A percentile compares a stretch with the other conserved stretches of the same genome.
Evolutionary conservation across 169 alveolate genomes (phyloP).

Genomic region (Cryptosporidium parvum): DNA sequence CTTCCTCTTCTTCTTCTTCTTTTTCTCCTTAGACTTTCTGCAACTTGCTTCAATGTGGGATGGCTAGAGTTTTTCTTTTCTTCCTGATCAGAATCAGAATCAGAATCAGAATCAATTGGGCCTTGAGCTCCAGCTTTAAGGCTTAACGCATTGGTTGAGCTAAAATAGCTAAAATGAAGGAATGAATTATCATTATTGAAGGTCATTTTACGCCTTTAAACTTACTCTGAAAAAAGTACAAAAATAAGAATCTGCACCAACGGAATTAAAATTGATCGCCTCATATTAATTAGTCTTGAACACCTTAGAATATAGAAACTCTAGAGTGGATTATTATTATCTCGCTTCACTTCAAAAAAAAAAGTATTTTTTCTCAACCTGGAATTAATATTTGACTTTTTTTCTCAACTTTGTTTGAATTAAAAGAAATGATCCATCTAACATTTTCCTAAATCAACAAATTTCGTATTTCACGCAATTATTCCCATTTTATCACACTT

Average conservation of each 20-base stretch:
- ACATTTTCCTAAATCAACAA: neutral
- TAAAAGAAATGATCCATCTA: neutral
- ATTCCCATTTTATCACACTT: neutral
- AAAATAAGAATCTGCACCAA: neutral
- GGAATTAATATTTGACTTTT: neutral
- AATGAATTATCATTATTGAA: neutral
- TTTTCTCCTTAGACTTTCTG: neutral
- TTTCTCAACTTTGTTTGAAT: neutral
- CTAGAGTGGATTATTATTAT: neutral
- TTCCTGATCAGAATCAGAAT: neutral
- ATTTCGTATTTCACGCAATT: neutral
- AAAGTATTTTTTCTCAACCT: too few relatives aligned
- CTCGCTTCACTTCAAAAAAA: neutral
- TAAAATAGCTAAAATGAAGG: neutral
- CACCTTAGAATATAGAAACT: neutral
- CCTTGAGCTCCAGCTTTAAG: neutral
- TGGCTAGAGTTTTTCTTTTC: neutral
- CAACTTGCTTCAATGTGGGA: neutral
- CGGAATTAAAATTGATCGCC: neutral
- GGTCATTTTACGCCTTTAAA: neutral
- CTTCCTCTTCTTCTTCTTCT: neutral
- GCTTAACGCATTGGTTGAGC: neutral
- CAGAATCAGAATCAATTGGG: neutral
- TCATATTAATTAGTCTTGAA: neutral
- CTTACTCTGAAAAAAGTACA: slow-evolving; percentile 6